These are phyloP conservation scores for Cercospora nicotianae DNA, from an alignment of 2,329 filamentous ascomycete genomes.

Conservation along the genomic window DNA sequence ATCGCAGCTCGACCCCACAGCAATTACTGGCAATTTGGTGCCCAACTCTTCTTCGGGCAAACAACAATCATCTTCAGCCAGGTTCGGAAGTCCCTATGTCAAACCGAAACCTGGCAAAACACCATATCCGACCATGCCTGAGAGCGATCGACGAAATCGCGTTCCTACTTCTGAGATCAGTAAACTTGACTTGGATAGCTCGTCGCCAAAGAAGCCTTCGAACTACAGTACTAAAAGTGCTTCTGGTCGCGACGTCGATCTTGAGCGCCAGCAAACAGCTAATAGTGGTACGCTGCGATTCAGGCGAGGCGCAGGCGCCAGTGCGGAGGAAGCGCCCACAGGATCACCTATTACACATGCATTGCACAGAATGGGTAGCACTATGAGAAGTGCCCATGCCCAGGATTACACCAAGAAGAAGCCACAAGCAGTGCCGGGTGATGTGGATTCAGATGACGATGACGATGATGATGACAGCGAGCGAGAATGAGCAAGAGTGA, in stretches of 20 bases:
- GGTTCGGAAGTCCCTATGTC: neutral
- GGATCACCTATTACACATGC: slow-evolving; percentile 21
- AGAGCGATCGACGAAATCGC: neutral
- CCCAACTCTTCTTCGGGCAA: neutral
- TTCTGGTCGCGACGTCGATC: slow-evolving; percentile 12
- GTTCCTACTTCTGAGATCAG: slow-evolving; percentile 12
- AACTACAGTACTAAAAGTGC: slow-evolving; percentile 6
- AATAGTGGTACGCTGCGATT: slow-evolving; percentile 11
- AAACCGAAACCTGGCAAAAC: slow-evolving; percentile 7
- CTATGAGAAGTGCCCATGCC: slow-evolving; percentile 20
- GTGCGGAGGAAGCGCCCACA: slow-evolving; percentile 9
- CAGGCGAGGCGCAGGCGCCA: slow-evolving; percentile 5
- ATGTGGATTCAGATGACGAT: slow-evolving; percentile 15
- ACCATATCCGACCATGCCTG: neutral
- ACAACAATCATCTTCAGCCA: neutral
- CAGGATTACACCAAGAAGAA: slow-evolving; percentile 21
- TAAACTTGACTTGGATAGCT: slow-evolving; percentile 9
- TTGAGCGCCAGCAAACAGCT: slow-evolving; percentile 14
- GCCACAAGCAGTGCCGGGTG: slow-evolving; percentile 6
- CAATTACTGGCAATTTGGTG: neutral
- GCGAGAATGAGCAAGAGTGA: neutral
- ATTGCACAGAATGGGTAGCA: slow-evolving; percentile 22
- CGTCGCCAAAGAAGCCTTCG: neutral
- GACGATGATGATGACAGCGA: slow-evolving; percentile 23
- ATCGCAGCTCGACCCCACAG: neutral